phyloP scores from a whole-genome alignment of 768 basidiomycete species.

The Collybiopsis luxurians region DNA sequence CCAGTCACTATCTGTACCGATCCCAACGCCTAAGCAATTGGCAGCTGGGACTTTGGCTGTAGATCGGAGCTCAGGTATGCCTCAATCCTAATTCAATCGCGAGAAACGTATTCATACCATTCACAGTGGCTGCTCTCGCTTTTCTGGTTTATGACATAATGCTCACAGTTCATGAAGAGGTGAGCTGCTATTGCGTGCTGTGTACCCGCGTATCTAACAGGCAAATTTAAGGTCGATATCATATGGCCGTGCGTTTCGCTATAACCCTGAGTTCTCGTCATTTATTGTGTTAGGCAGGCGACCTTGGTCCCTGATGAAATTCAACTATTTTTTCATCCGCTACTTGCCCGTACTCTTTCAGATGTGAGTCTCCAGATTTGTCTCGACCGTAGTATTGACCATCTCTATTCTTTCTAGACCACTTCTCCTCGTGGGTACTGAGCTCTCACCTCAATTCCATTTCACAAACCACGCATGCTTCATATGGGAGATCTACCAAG shows the following conservation, averaged over 20 bases:
- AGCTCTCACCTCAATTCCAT: slow-evolving; percentile 23
- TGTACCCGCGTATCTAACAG: not conserved
- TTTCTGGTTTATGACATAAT: not conserved
- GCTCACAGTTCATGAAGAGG: not conserved
- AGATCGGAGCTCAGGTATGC: not conserved
- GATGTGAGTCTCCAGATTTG: not conserved
- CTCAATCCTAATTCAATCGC: not conserved
- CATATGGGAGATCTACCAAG: slow-evolving; percentile 35
- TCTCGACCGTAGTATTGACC: not conserved
- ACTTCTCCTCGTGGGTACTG: not conserved
- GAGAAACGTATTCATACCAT: too few relatives aligned
- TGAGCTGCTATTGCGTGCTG: not conserved
- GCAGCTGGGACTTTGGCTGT: not conserved
- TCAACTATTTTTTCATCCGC: slow-evolving; percentile 1
- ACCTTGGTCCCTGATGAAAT: not conserved
- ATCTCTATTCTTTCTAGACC: not conserved
- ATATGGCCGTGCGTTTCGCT: not conserved
- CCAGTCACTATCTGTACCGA: not conserved
- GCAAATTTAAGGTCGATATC: not conserved
- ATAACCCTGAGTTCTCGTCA: not conserved
- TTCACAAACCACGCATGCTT: slow-evolving; percentile 39
- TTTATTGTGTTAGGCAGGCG: not conserved
- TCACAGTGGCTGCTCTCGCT: not conserved
- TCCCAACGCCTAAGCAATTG: not conserved
- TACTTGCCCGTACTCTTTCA: slow-evolving; percentile 3